Conservation (phyloP, 2,329 filamentous ascomycete genomes). For the Madurella fahalii region DNA sequence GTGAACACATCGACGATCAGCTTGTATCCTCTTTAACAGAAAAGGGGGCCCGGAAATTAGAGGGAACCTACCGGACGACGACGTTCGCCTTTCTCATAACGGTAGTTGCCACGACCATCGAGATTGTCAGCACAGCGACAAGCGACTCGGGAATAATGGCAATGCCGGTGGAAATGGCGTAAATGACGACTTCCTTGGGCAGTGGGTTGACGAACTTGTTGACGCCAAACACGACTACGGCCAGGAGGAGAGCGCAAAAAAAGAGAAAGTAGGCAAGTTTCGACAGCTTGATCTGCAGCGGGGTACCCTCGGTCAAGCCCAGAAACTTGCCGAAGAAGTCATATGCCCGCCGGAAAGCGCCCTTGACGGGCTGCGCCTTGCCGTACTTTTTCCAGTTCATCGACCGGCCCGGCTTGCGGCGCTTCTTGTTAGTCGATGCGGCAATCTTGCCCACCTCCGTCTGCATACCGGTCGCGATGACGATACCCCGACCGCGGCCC, state of each 20-base stretch:
- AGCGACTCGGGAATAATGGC: conserved; percentile 64
- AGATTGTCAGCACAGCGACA: conserved; percentile 67
- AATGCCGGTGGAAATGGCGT: conserved; percentile 58
- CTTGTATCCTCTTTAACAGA: not conserved
- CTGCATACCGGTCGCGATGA: conserved; percentile 68
- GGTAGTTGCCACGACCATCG: conserved; percentile 63
- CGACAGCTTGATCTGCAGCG: conserved; percentile 78
- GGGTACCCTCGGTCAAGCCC: conserved; percentile 66
- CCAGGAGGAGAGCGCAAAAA: conserved; percentile 60
- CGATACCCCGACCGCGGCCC: conserved; percentile 68
- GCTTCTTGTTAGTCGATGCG: conserved; percentile 54
- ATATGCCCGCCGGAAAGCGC: conserved; percentile 38
- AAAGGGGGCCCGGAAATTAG: not conserved
- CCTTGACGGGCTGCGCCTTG: conserved; percentile 38
- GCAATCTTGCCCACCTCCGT: conserved; percentile 76
- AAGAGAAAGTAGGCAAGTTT: conserved; percentile 82
- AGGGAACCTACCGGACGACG: conserved; percentile 49
- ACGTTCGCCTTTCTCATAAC: conserved; percentile 62
- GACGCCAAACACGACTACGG: conserved; percentile 58
- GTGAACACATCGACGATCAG: conserved; percentile 1
- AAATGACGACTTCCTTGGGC: conserved; percentile 55
- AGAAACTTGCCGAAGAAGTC: conserved; percentile 44
- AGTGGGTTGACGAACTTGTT: conserved; percentile 50
- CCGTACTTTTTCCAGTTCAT: conserved; percentile 42
- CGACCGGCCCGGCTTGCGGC: conserved; percentile 42